These are phyloP conservation scores for Cryptosporidium muris DNA, from an alignment of 169 alveolate species.

Conservation along the genomic window DNA sequence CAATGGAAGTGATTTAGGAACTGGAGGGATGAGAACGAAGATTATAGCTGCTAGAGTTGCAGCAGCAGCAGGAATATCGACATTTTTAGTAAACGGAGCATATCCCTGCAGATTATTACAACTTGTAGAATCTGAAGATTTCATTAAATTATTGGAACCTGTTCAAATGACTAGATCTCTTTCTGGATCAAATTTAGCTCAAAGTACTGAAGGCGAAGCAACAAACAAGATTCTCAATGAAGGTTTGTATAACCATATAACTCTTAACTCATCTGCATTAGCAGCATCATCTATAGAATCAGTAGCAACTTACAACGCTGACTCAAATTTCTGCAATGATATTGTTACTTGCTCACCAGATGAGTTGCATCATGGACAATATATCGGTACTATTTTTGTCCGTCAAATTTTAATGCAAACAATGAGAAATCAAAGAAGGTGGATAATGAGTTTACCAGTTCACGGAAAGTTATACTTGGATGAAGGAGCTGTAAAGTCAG, in stretches of 20 bases:
- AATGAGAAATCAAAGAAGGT: slow-evolving; percentile 55
- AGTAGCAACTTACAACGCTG: not conserved
- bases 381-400: slow-evolving; percentile 58
- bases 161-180: not conserved
- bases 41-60: slow-evolving; percentile 75
- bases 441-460: slow-evolving; percentile 67
- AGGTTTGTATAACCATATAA: not conserved
- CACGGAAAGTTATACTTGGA: slow-evolving; percentile 41
- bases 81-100: slow-evolving; percentile 72
- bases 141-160: slow-evolving; percentile 4
- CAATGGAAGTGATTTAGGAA: slow-evolving; percentile 72
- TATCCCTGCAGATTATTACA: slow-evolving; percentile 68
- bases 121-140: slow-evolving; percentile 24
- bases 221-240: not conserved
- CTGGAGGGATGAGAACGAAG: slow-evolving; percentile 79
- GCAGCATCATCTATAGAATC: slow-evolving; percentile 13
- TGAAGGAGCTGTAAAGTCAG: slow-evolving; percentile 59
- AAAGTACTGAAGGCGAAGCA: not conserved
- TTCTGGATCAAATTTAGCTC: not conserved
- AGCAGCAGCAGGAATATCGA: slow-evolving; percentile 74
- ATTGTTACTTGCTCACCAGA: slow-evolving; percentile 38
- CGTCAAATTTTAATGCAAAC: slow-evolving; percentile 23
- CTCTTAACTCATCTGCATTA: not conserved
- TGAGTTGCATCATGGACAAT: slow-evolving; percentile 56
- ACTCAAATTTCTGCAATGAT: not conserved